phyloP scores from a whole-genome alignment of 2,329 filamentous ascomycete species.

The Apiospora malaysiana region DNA sequence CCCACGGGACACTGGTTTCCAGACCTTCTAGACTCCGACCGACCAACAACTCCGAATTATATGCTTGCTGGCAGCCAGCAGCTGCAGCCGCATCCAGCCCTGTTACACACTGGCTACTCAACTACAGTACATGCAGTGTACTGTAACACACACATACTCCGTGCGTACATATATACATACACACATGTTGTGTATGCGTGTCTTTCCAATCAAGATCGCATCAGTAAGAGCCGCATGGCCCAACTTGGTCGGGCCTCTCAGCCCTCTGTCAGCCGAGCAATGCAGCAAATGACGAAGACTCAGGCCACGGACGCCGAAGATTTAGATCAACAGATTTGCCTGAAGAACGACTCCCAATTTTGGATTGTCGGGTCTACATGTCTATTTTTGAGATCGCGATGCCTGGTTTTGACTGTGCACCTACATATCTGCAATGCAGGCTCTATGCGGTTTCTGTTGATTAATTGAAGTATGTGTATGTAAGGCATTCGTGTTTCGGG shows the following conservation, averaged over 20 bases:
- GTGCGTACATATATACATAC: no score
- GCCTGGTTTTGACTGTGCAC: background rate
- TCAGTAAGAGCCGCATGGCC: conserved; percentile 2
- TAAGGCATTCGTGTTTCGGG: background rate
- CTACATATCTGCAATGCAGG: background rate
- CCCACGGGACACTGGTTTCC: background rate
- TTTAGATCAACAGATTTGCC: conserved; percentile 5
- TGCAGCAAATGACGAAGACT: conserved; percentile 11
- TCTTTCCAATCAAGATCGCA: background rate
- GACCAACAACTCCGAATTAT: background rate
- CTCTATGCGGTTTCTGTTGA: background rate
- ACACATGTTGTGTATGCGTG: background rate
- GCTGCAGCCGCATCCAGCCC: background rate
- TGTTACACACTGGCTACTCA: background rate
- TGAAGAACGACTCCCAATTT: background rate
- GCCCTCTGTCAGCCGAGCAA: background rate
- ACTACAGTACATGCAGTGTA: background rate
- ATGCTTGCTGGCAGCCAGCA: background rate
- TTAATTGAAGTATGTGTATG: background rate
- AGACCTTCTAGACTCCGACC: conserved; percentile 6
- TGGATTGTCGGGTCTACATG: background rate
- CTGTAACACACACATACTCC: background rate
- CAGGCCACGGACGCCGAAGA: conserved; percentile 13
- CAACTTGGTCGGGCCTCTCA: background rate
- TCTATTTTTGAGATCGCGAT: background rate